phyloP scores from a whole-genome alignment of 2,329 filamentous ascomycete genomes.

The Daldinia sp. region DNA sequence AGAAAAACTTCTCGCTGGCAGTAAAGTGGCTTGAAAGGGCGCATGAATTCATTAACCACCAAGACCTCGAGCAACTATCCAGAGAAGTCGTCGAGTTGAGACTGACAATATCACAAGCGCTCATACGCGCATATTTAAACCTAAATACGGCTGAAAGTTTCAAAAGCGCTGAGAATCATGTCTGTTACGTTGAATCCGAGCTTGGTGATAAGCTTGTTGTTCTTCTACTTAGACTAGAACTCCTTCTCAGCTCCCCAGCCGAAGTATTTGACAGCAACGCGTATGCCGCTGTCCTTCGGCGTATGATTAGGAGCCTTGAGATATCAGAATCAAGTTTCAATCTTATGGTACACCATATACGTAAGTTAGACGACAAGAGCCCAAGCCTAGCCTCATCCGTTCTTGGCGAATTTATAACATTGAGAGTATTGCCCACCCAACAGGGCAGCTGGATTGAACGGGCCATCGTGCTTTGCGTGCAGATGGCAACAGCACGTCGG shows the following conservation, averaged over 20 bases:
- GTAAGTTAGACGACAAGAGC: conserved; percentile 70
- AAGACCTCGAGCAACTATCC: conserved; percentile 67
- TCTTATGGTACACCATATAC: conserved; percentile 74
- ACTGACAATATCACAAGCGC: conserved; percentile 73
- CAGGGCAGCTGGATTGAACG: conserved; percentile 75
- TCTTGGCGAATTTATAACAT: conserved; percentile 73
- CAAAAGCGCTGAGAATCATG: conserved; percentile 66
- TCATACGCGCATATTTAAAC: conserved; percentile 68
- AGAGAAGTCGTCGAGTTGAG: conserved; percentile 72
- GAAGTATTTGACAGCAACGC: conserved; percentile 62
- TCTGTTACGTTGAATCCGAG: conserved; percentile 72
- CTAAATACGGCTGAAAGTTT: conserved; percentile 58
- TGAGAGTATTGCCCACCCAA: conserved; percentile 63
- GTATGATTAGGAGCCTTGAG: conserved; percentile 71
- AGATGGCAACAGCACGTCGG: conserved; percentile 69
- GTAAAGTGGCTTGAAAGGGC: conserved; percentile 81
- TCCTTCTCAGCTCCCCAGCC: conserved; percentile 64
- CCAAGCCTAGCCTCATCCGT: conserved; percentile 62
- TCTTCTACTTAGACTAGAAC: conserved; percentile 74
- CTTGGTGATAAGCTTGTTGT: conserved; percentile 74
- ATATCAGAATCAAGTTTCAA: conserved; percentile 74
- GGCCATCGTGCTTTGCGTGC: conserved; percentile 74
- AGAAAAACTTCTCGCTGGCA: conserved; percentile 66
- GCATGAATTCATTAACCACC: conserved; percentile 67
- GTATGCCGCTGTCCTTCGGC: conserved; percentile 66